Percentiles rank a stretch among this genome's conserved stretches.
Evolutionary conservation across 345 rosid species (phyloP).

Genomic region (Salix purpurea): DNA sequence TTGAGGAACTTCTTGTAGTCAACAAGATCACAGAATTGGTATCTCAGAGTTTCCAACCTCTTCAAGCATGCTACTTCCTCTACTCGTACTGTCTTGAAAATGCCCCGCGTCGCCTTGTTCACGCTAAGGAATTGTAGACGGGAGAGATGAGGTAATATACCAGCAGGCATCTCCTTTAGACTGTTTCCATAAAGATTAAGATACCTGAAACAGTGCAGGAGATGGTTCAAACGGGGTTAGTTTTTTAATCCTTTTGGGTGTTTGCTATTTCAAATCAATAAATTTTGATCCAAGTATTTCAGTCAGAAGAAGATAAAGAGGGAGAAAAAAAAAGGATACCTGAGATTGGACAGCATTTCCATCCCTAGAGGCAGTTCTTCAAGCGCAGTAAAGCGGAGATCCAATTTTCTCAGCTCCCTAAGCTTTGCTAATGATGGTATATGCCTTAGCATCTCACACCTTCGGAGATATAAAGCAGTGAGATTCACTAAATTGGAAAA

Average conservation of each 20-base stretch:
- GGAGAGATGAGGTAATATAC: conserved; percentile 13
- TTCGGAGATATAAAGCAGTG: background rate
- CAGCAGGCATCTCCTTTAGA: background rate
- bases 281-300: background rate
- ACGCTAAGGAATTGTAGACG: background rate
- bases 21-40: background rate
- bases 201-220: background rate
- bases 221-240: background rate
- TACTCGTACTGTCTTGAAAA: background rate
- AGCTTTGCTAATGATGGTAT: conserved; percentile 18
- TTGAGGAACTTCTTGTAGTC: background rate
- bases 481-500: conserved; percentile 15
- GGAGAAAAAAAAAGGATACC: background rate
- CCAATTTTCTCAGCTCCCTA: conserved; percentile 13
- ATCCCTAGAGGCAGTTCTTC: conserved; percentile 17
- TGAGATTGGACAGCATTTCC: conserved; percentile 13
- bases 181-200: background rate
- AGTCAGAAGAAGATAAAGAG: background rate
- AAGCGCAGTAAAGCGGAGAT: conserved; percentile 2
- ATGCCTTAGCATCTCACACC: background rate
- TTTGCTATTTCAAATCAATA: background rate
- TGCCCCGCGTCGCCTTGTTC: background rate
- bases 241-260: background rate
- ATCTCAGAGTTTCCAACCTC: conserved; percentile 5
- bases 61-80: conserved; percentile 12